Evolutionary conservation across 441 rosid genomes (phyloP).

Genomic region (Cnidoscolus chayamansa): DNA sequence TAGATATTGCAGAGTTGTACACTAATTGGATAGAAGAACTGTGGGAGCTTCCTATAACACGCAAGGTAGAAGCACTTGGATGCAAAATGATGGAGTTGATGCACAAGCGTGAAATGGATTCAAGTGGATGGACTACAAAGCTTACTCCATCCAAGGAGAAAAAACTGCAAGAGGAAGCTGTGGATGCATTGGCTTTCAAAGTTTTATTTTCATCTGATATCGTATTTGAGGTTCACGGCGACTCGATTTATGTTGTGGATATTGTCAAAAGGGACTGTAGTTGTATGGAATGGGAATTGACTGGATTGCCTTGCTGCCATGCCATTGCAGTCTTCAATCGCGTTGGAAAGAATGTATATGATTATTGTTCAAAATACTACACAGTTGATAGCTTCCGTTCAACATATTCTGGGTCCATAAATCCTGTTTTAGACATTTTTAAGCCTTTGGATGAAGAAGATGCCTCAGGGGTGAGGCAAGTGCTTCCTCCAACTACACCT

Average conservation of each 20-base stretch:
- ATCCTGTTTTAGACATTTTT: slow-evolving; percentile 35
- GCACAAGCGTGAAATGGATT: slow-evolving; percentile 40
- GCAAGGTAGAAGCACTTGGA: slow-evolving; percentile 54
- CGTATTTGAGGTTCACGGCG: slow-evolving; percentile 81
- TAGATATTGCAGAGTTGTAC: slow-evolving; percentile 58
- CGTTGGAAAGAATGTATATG: slow-evolving; percentile 49
- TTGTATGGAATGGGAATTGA: slow-evolving; percentile 67
- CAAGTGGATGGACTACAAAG: slow-evolving; percentile 53
- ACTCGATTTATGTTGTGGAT: slow-evolving; percentile 68
- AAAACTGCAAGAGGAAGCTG: slow-evolving; percentile 52
- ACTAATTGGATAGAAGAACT: slow-evolving; percentile 71
- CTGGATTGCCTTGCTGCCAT: slow-evolving; percentile 78
- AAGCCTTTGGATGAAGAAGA: slow-evolving; percentile 20
- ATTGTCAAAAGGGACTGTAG: slow-evolving; percentile 58
- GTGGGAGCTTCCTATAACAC: slow-evolving; percentile 59
- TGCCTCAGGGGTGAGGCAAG: slow-evolving; percentile 26
- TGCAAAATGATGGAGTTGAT: slow-evolving; percentile 58
- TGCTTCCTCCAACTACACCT: slow-evolving; percentile 59
- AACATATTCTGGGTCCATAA: slow-evolving; percentile 52
- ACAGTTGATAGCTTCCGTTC: slow-evolving; percentile 51
- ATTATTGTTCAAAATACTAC: slow-evolving; percentile 63
- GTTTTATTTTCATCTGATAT: slow-evolving; percentile 77
- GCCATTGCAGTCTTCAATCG: slow-evolving; percentile 74
- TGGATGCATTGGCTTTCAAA: slow-evolving; percentile 46
- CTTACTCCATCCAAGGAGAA: slow-evolving; percentile 73